phyloP scores from a whole-genome alignment of 148 eudicot genomes.

The Chenopodium formosanum region DNA sequence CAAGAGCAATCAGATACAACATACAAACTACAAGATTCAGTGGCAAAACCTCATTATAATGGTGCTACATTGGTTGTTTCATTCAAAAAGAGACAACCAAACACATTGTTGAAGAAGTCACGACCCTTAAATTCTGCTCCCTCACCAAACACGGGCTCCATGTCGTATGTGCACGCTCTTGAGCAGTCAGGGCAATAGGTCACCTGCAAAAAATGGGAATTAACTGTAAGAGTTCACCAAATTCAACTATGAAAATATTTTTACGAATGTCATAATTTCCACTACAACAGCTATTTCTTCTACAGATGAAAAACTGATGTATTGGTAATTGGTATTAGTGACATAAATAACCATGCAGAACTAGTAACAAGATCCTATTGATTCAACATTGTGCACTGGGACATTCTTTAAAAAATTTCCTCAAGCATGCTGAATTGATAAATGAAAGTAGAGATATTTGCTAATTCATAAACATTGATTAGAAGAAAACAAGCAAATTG shows the following conservation, averaged over 20 bases:
- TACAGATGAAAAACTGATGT: not conserved
- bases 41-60: conserved; percentile 22
- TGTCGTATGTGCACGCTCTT: conserved; percentile 82
- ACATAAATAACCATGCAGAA: not conserved
- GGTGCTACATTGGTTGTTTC: conserved; percentile 59
- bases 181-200: conserved; percentile 94
- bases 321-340: not conserved
- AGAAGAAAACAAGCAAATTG: not conserved
- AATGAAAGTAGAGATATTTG: not conserved
- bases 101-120: conserved; percentile 73
- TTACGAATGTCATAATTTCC: not conserved
- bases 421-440: not conserved
- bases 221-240: not conserved
- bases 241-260: not conserved
- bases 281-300: not conserved
- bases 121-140: conserved; percentile 49
- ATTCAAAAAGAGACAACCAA: conserved; percentile 82
- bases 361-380: not conserved
- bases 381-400: not conserved
- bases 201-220: conserved; percentile 41
- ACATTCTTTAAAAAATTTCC: not conserved
- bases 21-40: not conserved
- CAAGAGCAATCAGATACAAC: not conserved
- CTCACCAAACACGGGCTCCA: conserved; percentile 36
- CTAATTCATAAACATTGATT: not conserved